A percentile compares a stretch with the other conserved stretches of the same genome.
phyloP scores from a whole-genome alignment of 2,329 filamentous ascomycete genomes.

The Trichothecium roseum region DNA sequence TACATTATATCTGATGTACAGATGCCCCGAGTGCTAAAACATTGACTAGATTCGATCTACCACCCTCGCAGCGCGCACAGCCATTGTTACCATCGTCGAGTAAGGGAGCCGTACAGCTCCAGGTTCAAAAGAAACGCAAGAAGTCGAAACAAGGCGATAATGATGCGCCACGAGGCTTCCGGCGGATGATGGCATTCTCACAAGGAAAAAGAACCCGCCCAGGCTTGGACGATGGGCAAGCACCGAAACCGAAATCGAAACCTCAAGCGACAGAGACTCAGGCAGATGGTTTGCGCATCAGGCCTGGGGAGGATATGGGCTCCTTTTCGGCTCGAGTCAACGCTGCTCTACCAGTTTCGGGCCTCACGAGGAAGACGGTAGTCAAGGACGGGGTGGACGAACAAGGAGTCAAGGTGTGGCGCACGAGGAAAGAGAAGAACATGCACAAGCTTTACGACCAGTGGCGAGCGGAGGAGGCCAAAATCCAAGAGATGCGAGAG shows the following conservation, averaged over 20 bases:
- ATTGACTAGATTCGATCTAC: conserved; percentile 35
- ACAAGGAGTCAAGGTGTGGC: conserved; percentile 53
- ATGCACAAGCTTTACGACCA: conserved; percentile 75
- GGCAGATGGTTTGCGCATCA: conserved; percentile 52
- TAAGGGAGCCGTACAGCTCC: conserved; percentile 1
- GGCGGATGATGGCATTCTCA: conserved; percentile 69
- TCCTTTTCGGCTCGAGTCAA: conserved; percentile 80
- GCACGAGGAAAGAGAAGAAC: conserved; percentile 75
- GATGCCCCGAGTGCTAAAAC: neutral
- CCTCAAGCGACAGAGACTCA: conserved; percentile 10
- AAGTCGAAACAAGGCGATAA: conserved; percentile 38
- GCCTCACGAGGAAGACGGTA: conserved; percentile 51
- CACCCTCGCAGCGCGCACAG: conserved; percentile 35
- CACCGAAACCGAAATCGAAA: conserved; percentile 8
- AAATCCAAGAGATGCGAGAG: conserved; percentile 51
- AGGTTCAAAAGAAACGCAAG: conserved; percentile 33
- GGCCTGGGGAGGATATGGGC: conserved; percentile 71
- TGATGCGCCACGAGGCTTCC: conserved; percentile 84
- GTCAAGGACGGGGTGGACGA: conserved; percentile 52
- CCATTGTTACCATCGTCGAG: conserved; percentile 32
- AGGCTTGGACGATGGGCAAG: conserved; percentile 61
- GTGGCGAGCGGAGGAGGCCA: conserved; percentile 58
- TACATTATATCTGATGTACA: neutral
- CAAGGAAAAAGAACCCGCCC: conserved; percentile 47
- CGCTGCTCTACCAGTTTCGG: conserved; percentile 66